Evolutionary conservation across 345 rosid species (phyloP).

Genomic region (Hypericum androsaemum): DNA sequence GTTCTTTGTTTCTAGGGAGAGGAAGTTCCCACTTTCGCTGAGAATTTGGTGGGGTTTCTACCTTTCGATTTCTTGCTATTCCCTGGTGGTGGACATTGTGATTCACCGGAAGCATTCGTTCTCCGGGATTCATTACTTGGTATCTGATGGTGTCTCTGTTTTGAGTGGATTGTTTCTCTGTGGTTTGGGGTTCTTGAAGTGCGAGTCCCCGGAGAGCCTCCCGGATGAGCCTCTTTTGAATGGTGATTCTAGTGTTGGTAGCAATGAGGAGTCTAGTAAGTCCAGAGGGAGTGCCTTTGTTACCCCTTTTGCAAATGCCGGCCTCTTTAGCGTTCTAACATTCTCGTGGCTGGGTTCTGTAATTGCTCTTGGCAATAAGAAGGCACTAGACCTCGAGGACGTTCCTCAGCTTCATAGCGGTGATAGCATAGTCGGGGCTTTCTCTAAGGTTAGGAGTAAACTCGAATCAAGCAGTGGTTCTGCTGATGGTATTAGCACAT

Average conservation of each 20-base stretch:
- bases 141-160: slow-evolving; percentile 46
- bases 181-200: slow-evolving; percentile 35
- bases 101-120: slow-evolving; percentile 18
- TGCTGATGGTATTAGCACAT: slow-evolving; percentile 29
- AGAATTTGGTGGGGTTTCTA: slow-evolving; percentile 69
- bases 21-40: slow-evolving; percentile 37
- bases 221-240: slow-evolving; percentile 45
- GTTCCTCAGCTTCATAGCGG: slow-evolving; percentile 48
- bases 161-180: slow-evolving; percentile 44
- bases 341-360: slow-evolving; percentile 63
- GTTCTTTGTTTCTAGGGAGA: slow-evolving; percentile 18
- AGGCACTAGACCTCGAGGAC: slow-evolving; percentile 48
- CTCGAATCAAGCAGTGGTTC: slow-evolving; percentile 27
- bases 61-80: slow-evolving; percentile 46
- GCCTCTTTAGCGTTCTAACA: slow-evolving; percentile 34
- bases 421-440: slow-evolving; percentile 38
- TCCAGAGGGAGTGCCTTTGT: slow-evolving; percentile 26
- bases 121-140: slow-evolving; percentile 20
- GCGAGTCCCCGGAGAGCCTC: slow-evolving; percentile 14
- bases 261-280: slow-evolving; percentile 16
- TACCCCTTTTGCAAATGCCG: slow-evolving; percentile 40
- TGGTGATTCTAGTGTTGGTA: slow-evolving; percentile 11
- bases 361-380: slow-evolving; percentile 47
- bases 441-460: slow-evolving; percentile 28
- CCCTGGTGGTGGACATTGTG: slow-evolving; percentile 43